phyloP scores from a whole-genome alignment of 2,329 filamentous ascomycete genomes.

The Metarhizium robertsii region DNA sequence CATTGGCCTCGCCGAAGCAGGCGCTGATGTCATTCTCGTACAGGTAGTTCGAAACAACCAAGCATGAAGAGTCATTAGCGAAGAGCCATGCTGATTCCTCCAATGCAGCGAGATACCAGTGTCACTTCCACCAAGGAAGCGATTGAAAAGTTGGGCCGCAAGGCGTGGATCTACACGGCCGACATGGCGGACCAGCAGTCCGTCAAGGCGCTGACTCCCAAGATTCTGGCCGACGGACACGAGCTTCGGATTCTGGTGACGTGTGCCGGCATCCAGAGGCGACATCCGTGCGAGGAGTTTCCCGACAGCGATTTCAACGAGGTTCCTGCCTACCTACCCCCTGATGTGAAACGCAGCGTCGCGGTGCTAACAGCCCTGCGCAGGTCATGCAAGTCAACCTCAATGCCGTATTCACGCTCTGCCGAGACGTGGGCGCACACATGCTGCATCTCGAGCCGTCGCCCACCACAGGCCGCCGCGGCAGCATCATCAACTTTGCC shows the following conservation, averaged over 20 bases:
- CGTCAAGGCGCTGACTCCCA: constrained; percentile 51
- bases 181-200: constrained; percentile 55
- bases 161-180: constrained; percentile 56
- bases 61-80: too few species aligned
- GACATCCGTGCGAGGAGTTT: constrained; percentile 67
- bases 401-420: constrained; percentile 68
- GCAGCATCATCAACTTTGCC: constrained; percentile 76
- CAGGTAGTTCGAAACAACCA: constrained; percentile 28
- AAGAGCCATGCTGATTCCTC: background rate
- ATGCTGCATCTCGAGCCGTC: constrained; percentile 54
- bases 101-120: constrained; percentile 29
- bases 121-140: constrained; percentile 45
- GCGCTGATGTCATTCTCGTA: constrained; percentile 45
- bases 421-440: constrained; percentile 68
- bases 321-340: constrained; percentile 21
- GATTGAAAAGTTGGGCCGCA: constrained; percentile 57
- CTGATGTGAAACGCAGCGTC: background rate
- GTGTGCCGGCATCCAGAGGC: constrained; percentile 76
- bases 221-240: constrained; percentile 52
- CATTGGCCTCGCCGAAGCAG: constrained; percentile 48
- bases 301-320: constrained; percentile 69
- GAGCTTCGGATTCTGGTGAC: constrained; percentile 72
- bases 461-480: constrained; percentile 43
- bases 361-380: background rate
- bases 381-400: constrained; percentile 81